phyloP scores from a whole-genome alignment of 805 yeast genomes.

The Candida namnaoensis region DNA sequence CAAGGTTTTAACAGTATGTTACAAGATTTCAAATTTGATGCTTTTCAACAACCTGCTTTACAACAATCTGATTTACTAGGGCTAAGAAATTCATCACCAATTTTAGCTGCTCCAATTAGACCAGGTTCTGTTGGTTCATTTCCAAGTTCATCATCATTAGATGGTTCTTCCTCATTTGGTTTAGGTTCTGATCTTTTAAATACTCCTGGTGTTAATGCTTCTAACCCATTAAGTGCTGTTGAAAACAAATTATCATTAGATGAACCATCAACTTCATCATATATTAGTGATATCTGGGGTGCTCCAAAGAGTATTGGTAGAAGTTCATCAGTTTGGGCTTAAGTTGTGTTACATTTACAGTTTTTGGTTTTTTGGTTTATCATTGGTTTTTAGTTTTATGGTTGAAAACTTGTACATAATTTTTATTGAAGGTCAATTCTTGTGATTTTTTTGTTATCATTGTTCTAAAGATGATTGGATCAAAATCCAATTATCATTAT shows the following conservation, averaged over 20 bases:
- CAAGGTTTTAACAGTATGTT: neutral
- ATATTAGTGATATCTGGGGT: conserved; percentile 19
- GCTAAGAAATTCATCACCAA: neutral
- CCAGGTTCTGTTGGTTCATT: conserved; percentile 8
- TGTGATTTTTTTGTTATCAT: too few relatives aligned
- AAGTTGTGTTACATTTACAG: too few relatives aligned
- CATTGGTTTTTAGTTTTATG: too few relatives aligned
- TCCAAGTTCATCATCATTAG: conserved; percentile 10
- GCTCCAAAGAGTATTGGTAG: conserved; percentile 11
- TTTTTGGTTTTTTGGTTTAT: too few relatives aligned
- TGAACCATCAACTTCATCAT: conserved; percentile 6
- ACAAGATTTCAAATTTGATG: neutral
- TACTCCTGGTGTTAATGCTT: conserved; percentile 3
- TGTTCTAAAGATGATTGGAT: too few relatives aligned
- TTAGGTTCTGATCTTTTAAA: conserved; percentile 5
- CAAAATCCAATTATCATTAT: too few relatives aligned
- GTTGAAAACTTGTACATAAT: too few relatives aligned
- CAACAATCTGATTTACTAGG: neutral
- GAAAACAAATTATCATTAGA: conserved; percentile 11
- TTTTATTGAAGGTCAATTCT: too few relatives aligned
- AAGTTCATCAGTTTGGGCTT: conserved; percentile 21
- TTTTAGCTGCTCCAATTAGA: conserved; percentile 3
- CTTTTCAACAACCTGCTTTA: neutral
- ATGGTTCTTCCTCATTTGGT: conserved; percentile 10
- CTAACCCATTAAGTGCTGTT: neutral